Evolutionary conservation across 228 moss, liverwort and hornwort species (phyloP), one percentile per base, ranked within the genome.

Genomic region (Sphagnum fallax): DNA sequence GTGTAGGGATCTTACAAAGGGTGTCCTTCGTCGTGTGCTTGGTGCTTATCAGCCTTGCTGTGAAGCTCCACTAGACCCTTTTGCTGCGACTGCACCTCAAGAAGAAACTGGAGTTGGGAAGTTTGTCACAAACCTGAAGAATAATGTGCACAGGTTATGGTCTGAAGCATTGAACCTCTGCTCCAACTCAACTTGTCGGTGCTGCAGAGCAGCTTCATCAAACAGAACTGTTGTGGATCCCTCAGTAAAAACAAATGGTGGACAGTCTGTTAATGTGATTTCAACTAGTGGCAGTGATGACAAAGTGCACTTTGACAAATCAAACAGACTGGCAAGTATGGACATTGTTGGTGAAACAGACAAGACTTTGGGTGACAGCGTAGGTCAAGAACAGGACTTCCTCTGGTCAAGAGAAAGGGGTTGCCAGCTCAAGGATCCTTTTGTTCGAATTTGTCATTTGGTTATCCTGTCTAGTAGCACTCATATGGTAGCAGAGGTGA

Each of bases 111-210:
- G 87, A 51, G 72, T 68, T 47, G 59, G 68, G 61, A 65, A 69
- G 53, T 94, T 94, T 70, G 80, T 90, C 72, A 89, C 83, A 71
- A 89, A 92, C 63, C 82, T 98, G 69, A 89, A 83, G 80, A 78
- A 79, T 64, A 92, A 92, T 74, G 65, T 85, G 50, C 85, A 90
- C 72, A 79, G 75, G 51, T 75, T 98, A 48, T 94, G 90, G 92
- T 76, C 73, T 52, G 87, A 84, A 75, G 78, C 88, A 9, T 65
- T 94, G 49, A 68, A 74, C 50, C 65, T 50, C 48, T 88, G 70
- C 76, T 80, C 73, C 14, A 67, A 67, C 63, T 87, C 84, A 16
- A 68, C 70, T 32, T 85, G 86, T 74, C 16, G 55, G 47, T 78
- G 75, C 70, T 75, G 83, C 72, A 73, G 76, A n/a, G 52, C 63